phyloP scores from a whole-genome alignment of 129 eudicot genomes.

The Glebionis coronaria region DNA sequence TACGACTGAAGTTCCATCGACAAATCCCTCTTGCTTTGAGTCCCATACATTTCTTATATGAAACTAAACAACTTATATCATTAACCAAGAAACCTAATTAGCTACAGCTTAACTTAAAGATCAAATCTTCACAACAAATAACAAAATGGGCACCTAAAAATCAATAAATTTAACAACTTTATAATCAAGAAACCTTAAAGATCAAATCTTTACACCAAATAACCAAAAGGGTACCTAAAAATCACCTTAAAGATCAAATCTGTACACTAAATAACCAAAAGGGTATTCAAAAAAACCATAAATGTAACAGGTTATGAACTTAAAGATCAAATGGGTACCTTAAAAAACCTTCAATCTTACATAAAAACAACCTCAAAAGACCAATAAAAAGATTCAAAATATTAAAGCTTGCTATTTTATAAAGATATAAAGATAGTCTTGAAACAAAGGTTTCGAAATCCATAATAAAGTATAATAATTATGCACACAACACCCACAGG shows the following conservation, averaged over 20 bases:
- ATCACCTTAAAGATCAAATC: not conserved
- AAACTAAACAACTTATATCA: not conserved
- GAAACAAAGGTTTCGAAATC: not conserved
- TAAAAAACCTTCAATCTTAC: too few relatives aligned
- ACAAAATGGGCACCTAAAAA: too few relatives aligned
- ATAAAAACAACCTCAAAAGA: too few relatives aligned
- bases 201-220: too few relatives aligned
- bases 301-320: not conserved
- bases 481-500: too few relatives aligned
- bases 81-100: not conserved
- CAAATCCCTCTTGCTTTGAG: too few relatives aligned
- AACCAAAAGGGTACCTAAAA: not conserved
- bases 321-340: too few relatives aligned
- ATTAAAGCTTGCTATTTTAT: not conserved
- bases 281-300: not conserved
- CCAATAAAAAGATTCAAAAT: not conserved
- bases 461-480: too few relatives aligned
- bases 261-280: not conserved
- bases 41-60: conserved; percentile 49
- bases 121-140: not conserved
- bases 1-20: too few relatives aligned
- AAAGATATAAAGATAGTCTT: not conserved
- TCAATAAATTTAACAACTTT: too few relatives aligned
- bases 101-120: conserved; percentile 2
- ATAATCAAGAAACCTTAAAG: too few relatives aligned